phyloP scores from a whole-genome alignment of 2,329 filamentous ascomycete species.

The Epichloe typhina region DNA sequence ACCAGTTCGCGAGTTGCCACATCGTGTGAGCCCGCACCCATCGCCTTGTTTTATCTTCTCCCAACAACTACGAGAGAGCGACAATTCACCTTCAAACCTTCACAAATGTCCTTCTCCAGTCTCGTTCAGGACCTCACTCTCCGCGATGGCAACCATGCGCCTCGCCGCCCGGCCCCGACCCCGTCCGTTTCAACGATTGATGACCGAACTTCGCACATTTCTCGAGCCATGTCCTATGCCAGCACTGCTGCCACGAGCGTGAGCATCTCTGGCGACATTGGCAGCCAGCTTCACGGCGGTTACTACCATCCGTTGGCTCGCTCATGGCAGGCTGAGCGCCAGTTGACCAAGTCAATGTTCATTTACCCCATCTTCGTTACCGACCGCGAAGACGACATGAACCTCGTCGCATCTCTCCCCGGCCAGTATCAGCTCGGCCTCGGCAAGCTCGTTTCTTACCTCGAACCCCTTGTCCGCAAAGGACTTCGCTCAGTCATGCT shows the following conservation, averaged over 20 bases:
- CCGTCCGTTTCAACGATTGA: constrained; percentile 43
- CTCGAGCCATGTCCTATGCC: constrained; percentile 50
- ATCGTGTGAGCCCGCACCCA: not conserved
- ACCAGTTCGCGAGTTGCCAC: too few relatives aligned
- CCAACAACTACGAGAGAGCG: too few relatives aligned
- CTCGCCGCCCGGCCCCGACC: constrained; percentile 30
- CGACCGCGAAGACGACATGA: constrained; percentile 86
- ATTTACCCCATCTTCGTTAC: constrained; percentile 97
- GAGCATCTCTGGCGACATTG: constrained; percentile 62
- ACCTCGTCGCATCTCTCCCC: constrained; percentile 77
- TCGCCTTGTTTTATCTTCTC: not conserved
- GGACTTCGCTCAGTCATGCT: constrained; percentile 87
- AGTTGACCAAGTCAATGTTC: constrained; percentile 93
- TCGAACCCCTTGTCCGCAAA: constrained; percentile 77
- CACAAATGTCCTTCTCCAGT: constrained; percentile 54
- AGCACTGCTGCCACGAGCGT: constrained; percentile 56
- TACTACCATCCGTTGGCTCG: constrained; percentile 70
- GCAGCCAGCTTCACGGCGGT: constrained; percentile 70
- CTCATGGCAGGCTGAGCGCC: constrained; percentile 72
- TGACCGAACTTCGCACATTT: constrained; percentile 47
- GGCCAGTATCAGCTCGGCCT: constrained; percentile 81
- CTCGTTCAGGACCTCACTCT: constrained; percentile 52
- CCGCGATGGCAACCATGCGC: constrained; percentile 36
- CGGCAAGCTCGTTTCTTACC: constrained; percentile 72
- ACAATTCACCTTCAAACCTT: not conserved